Conservation (phyloP, 2,329 filamentous ascomycete genomes). For the Fonsecaea nubica region DNA sequence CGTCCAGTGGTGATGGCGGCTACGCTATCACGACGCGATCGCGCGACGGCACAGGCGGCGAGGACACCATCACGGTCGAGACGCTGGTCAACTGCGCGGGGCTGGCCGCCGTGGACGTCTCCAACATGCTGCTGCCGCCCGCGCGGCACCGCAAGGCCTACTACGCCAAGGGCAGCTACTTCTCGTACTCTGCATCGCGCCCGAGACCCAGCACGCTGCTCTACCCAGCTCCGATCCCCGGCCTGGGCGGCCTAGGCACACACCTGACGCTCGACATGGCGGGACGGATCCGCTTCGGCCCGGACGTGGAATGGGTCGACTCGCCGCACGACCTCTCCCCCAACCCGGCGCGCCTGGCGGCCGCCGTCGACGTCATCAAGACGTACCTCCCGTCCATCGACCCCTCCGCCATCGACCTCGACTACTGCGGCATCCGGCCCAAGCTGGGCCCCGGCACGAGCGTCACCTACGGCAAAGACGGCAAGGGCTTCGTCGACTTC, state of each 20-base stretch:
- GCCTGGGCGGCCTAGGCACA: conserved; percentile 86
- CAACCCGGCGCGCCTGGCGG: conserved; percentile 65
- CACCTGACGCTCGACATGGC: conserved; percentile 90
- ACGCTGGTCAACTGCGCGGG: conserved; percentile 86
- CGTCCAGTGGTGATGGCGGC: conserved; percentile 48
- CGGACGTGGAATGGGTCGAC: conserved; percentile 90
- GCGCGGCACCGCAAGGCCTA: conserved; percentile 66
- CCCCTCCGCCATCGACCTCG: conserved; percentile 68
- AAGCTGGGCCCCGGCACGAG: conserved; percentile 73
- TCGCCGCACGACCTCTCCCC: conserved; percentile 75
- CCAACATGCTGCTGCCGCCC: conserved; percentile 78
- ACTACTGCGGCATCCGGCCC: conserved; percentile 91
- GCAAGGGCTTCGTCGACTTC: conserved; percentile 81
- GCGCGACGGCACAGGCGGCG: conserved; percentile 43
- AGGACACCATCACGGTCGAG: conserved; percentile 70
- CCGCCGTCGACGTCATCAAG: conserved; percentile 76
- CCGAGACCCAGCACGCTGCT: conserved; percentile 76
- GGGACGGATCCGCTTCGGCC: conserved; percentile 86
- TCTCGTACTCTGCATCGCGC: conserved; percentile 72
- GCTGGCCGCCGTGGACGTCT: conserved; percentile 74
- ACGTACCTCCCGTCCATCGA: conserved; percentile 80
- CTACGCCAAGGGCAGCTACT: conserved; percentile 96
- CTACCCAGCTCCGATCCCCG: conserved; percentile 85
- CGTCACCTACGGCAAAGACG: conserved; percentile 59
- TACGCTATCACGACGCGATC: conserved; percentile 70